A percentile compares a stretch with the other conserved stretches of the same genome.
Conservation (phyloP, 2,329 filamentous ascomycete genomes). For the Ustilaginoidea virens region DNA sequence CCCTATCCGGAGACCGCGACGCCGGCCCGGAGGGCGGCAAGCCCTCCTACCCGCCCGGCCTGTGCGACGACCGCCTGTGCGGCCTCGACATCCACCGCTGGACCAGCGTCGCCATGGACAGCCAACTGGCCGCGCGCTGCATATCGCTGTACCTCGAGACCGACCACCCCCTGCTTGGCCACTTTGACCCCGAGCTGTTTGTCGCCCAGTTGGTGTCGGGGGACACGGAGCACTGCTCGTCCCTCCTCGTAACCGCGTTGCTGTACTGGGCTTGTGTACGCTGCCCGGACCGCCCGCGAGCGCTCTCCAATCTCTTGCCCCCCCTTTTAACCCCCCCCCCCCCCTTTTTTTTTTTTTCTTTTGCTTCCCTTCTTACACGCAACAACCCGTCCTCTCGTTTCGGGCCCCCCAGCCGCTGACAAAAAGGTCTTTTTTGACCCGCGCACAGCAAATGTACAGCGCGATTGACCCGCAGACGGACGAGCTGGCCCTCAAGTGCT, state of each 20-base stretch:
- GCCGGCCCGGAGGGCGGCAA: too few relatives aligned
- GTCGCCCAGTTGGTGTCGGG: constrained; percentile 15
- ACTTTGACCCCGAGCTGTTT: constrained; percentile 20
- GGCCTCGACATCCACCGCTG: constrained; percentile 14
- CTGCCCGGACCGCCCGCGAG: too few relatives aligned
- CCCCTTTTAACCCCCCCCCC: too few relatives aligned
- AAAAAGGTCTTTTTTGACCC: too few relatives aligned
- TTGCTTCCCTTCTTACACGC: too few relatives aligned
- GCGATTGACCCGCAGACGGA: constrained; percentile 13
- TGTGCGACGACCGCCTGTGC: constrained; percentile 14
- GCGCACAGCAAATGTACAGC: constrained; percentile 18
- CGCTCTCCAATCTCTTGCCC: too few relatives aligned
- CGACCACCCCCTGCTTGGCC: constrained; percentile 21
- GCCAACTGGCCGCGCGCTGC: constrained; percentile 14
- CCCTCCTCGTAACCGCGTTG: constrained; percentile 19
- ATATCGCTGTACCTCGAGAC: constrained; percentile 20
- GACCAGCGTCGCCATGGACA: constrained; percentile 15
- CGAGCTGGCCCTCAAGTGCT: constrained; percentile 9
- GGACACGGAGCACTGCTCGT: constrained; percentile 14
- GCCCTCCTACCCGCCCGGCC: too few relatives aligned
- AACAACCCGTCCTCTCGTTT: too few relatives aligned
- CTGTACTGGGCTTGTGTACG: constrained; percentile 20
- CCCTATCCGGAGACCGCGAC: too few relatives aligned
- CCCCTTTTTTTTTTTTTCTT: too few relatives aligned
- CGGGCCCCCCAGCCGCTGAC: too few relatives aligned